Conservation (phyloP, 306 rosid genomes). For the Medicago truncatula region DNA sequence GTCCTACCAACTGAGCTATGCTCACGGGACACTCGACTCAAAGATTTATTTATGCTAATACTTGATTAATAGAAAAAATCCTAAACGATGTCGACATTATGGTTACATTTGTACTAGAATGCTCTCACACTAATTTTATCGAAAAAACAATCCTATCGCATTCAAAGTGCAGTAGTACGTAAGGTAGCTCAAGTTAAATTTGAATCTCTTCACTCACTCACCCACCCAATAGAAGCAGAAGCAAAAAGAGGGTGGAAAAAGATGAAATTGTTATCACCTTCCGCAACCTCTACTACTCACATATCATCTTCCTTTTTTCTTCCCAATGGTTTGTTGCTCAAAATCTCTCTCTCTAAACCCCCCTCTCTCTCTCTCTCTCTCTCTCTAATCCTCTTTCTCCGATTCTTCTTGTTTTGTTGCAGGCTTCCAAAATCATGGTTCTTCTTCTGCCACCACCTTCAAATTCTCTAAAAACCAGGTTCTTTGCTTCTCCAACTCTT, state of each 20-base stretch:
- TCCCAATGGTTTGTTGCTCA: conserved; percentile 43
- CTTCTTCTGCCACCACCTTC: conserved; percentile 35
- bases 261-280: conserved; percentile 36
- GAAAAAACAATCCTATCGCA: too few species aligned
- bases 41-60: too few species aligned
- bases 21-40: too few species aligned
- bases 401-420: conserved; percentile 4
- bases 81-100: too few species aligned
- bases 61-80: too few species aligned
- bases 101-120: too few species aligned
- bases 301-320: conserved; percentile 41
- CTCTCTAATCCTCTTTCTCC: neutral
- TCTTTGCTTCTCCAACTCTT: conserved; percentile 3
- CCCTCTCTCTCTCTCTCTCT: neutral
- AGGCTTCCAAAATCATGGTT: conserved; percentile 38
- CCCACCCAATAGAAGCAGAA: neutral
- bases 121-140: too few species aligned
- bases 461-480: conserved; percentile 54
- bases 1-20: too few species aligned
- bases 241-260: neutral
- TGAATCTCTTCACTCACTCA: neutral
- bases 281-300: conserved; percentile 30
- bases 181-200: neutral
- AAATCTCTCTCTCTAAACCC: too few species aligned
- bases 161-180: too few species aligned